Percentiles rank a stretch among this genome's conserved stretches.
phyloP scores from a whole-genome alignment of 2,329 filamentous ascomycete species.

The Fusarium globosum region DNA sequence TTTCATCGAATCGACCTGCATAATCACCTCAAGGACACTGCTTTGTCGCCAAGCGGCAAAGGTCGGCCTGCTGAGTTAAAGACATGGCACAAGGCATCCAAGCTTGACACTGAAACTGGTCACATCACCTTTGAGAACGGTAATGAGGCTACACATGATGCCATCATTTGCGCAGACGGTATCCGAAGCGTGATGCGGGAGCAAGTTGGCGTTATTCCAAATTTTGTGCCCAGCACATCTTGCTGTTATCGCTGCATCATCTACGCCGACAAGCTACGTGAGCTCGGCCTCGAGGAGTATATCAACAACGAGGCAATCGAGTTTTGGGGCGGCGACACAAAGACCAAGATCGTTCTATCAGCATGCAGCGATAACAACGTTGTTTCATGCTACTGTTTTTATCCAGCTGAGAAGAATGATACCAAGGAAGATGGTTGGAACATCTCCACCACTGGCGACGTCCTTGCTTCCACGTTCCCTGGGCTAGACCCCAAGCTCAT shows the following conservation, averaged over 20 bases:
- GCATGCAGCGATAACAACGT: slow-evolving; percentile 70
- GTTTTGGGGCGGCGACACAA: slow-evolving; percentile 70
- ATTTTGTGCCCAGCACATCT: slow-evolving; percentile 2
- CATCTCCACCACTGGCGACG: slow-evolving; percentile 59
- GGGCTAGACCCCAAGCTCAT: slow-evolving; percentile 66
- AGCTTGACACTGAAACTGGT: neutral
- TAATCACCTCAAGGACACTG: slow-evolving; percentile 12
- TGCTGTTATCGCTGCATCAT: slow-evolving; percentile 22
- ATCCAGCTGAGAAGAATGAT: slow-evolving; percentile 67
- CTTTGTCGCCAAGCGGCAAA: neutral
- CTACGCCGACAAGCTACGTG: slow-evolving; percentile 5
- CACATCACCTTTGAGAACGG: slow-evolving; percentile 11
- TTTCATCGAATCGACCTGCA: slow-evolving; percentile 21
- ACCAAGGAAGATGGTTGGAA: slow-evolving; percentile 67
- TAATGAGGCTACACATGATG: slow-evolving; percentile 2
- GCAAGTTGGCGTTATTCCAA: neutral
- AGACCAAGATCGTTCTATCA: slow-evolving; percentile 72
- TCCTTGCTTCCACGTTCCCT: slow-evolving; percentile 67
- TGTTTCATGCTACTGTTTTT: slow-evolving; percentile 74
- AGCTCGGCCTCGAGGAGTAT: slow-evolving; percentile 9
- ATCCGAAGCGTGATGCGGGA: slow-evolving; percentile 16
- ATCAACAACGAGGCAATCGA: slow-evolving; percentile 60
- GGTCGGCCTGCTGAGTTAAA: neutral
- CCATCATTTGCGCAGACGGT: slow-evolving; percentile 14
- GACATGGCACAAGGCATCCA: slow-evolving; percentile 13